Conservation (phyloP, 495 filamentous ascomycete species). For the Pyrenopolyporus hunteri region DNA sequence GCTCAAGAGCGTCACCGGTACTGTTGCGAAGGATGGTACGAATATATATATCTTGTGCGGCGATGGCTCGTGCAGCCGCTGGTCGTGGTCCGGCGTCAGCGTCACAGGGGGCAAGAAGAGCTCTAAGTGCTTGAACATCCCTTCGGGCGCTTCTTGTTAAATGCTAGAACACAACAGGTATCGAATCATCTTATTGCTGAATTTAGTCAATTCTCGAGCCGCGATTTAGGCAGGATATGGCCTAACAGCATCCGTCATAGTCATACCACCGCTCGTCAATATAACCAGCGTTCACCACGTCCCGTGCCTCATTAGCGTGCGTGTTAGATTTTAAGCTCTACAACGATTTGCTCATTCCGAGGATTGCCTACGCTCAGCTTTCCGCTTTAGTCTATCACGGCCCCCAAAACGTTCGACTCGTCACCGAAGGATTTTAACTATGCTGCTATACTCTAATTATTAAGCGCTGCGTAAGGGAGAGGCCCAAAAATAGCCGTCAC, state of each 20-base stretch:
- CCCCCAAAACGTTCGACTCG: background rate
- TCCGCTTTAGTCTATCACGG: background rate
- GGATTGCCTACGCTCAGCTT: background rate
- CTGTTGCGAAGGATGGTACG: conserved; percentile 48
- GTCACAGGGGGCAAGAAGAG: conserved; percentile 54
- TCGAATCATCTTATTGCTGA: too few species aligned
- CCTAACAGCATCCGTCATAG: too few species aligned
- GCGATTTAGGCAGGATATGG: too few species aligned
- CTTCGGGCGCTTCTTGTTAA: conserved; percentile 35
- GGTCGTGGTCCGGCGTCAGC: conserved; percentile 55
- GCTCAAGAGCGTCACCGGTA: conserved; percentile 59
- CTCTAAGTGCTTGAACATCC: conserved; percentile 51
- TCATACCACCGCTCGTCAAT: too few species aligned
- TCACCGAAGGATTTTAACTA: background rate
- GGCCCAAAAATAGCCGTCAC: background rate
- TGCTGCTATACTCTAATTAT: background rate
- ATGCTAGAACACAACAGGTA: too few species aligned
- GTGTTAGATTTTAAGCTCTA: background rate
- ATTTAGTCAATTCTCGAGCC: too few species aligned
- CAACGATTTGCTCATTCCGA: background rate
- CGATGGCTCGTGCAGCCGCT: conserved; percentile 51
- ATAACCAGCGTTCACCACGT: background rate
- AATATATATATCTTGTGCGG: conserved; percentile 61
- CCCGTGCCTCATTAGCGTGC: background rate
- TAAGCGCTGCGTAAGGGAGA: background rate